Base-by-base conservation (phyloP, 2,329 filamentous ascomycete genomes). In the Alternaria ethzedia region DNA sequence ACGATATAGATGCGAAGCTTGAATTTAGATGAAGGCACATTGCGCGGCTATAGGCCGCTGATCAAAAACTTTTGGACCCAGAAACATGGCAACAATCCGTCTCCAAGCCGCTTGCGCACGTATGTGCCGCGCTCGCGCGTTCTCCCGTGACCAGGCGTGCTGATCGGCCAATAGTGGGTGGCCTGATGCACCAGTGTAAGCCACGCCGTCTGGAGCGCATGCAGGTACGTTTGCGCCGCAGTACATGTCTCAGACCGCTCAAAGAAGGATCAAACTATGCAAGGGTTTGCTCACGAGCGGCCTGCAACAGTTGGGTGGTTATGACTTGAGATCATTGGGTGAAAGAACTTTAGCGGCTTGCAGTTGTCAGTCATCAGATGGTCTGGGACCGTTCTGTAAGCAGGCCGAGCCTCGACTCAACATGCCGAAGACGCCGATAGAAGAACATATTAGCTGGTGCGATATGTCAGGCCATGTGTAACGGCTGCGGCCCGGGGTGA, bases 381-480 rank as follows among this genome's bases (percentile, higher is more conserved):
- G 20, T 17, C 28, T 36, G 55, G 15, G 26, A 41, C 20, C 28
- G 54, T 59, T 68, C 54, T 60, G 60, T 68, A 58, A 66, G 57
- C 57, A 64, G 57, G 57, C 46, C 46, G 28, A 65, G 63, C 56
- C 61, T 66, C 64, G 61, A 64, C 43, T 26, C 23, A 52, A 43
- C 47, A 56, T 67, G 65, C 68, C 64, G 68, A 68, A 61, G 52
- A 57, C 59, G 65, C 70, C 67, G 65, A 69, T 64, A 63, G 59
- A 64, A 36, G 65, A 58, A 45, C 20, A 23, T 64, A 49, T 52
- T 62, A 61, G 44, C 25, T 51, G 36, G 15, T 41, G 30, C 25
- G 36, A 25, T 20, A 13, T 25, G 45, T 62, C 55, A 59, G 49
- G 25, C 49, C 60, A 59, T 41, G 55, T 17, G 41, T 23, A 46